Evolutionary conservation across 345 rosid genomes (phyloP), one percentile per base, ranked within the genome.

Genomic region (Limnanthes douglasii): DNA sequence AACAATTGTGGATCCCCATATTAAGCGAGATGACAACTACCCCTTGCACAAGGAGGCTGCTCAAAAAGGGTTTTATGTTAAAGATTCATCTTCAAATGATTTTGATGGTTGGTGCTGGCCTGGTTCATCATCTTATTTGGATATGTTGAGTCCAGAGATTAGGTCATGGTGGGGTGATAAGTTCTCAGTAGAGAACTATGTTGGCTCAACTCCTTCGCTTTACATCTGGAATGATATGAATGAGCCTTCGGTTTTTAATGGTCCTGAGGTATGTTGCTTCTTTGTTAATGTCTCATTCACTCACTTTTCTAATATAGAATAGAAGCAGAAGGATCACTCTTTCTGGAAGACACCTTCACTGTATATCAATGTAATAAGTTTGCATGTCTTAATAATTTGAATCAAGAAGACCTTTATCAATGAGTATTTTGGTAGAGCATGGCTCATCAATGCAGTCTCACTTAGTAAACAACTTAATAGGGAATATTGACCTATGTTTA

Each of bases 91-190:
- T 18, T 79, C 82, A 25, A 80, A 71, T 51, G 99, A 85, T 58
- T 92, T 46, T 72, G 93, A 81, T 45, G 99, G 99, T 37, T 92
- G 99, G 99, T 92, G 96, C 59, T 92, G 99, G 99, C 75, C 99
- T 24, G 99, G 96, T 48, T 85, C 99, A 2, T 80, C 99, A 4
- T 92, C 99, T 3, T 92, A 92, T 50, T 37, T 44, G 32, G 99
- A 92, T 58, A 59, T 73, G 80, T 21, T 78, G 59, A 81, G 63
- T 68, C 93, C 94, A 0, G 86, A 78, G 72, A 71, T 92, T 55
- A 76, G 99, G 43, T 48, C 75, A 5, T 92, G 99, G 99, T 92
- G 96, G 94, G 57, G 61, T 37, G 78, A 72, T 16, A 72, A 60
- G 50, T 85, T 92, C 67, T 85, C 86, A 0, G 73, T 58, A 48